Conservation (phyloP, 2,329 filamentous ascomycete genomes). For the Fusarium chuoi region DNA sequence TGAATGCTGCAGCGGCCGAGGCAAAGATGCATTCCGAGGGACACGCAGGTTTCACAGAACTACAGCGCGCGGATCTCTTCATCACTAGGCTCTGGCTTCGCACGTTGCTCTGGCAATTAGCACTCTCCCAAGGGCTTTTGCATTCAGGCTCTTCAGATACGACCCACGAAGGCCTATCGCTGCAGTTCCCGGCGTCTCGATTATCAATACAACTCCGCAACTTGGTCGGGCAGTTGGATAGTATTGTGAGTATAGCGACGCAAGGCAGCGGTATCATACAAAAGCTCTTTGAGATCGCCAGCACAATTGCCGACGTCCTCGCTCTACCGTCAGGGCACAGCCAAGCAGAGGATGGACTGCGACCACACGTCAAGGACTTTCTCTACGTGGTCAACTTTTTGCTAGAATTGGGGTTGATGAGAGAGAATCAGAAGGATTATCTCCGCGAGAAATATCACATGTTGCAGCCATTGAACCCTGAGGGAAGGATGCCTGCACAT, state of each 20-base stretch:
- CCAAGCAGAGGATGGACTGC: slow-evolving; percentile 54
- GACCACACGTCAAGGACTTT: slow-evolving; percentile 63
- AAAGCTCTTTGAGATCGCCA: slow-evolving; percentile 69
- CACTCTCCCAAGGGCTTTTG: slow-evolving; percentile 52
- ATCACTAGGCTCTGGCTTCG: slow-evolving; percentile 55
- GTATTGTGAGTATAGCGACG: slow-evolving; percentile 58
- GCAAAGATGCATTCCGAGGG: slow-evolving; percentile 41
- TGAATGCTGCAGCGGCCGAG: slow-evolving; percentile 45
- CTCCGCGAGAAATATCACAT: slow-evolving; percentile 53
- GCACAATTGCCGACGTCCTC: slow-evolving; percentile 68
- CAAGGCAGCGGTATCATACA: slow-evolving; percentile 67
- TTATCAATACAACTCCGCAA: slow-evolving; percentile 53
- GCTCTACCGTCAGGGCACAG: slow-evolving; percentile 58
- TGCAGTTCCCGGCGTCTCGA: slow-evolving; percentile 53
- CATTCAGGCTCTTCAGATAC: slow-evolving; percentile 47
- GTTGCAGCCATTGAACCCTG: slow-evolving; percentile 45
- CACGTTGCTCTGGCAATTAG: slow-evolving; percentile 55
- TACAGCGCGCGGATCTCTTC: slow-evolving; percentile 55
- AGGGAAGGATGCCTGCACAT: slow-evolving; percentile 14
- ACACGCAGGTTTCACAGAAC: slow-evolving; percentile 47
- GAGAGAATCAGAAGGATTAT: slow-evolving; percentile 56
- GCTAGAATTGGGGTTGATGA: slow-evolving; percentile 59
- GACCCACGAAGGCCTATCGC: slow-evolving; percentile 51
- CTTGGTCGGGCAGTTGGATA: slow-evolving; percentile 50
- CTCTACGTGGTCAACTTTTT: slow-evolving; percentile 62